Conservation (phyloP, 2,329 filamentous ascomycete species). For the Botrytis byssoidea region DNA sequence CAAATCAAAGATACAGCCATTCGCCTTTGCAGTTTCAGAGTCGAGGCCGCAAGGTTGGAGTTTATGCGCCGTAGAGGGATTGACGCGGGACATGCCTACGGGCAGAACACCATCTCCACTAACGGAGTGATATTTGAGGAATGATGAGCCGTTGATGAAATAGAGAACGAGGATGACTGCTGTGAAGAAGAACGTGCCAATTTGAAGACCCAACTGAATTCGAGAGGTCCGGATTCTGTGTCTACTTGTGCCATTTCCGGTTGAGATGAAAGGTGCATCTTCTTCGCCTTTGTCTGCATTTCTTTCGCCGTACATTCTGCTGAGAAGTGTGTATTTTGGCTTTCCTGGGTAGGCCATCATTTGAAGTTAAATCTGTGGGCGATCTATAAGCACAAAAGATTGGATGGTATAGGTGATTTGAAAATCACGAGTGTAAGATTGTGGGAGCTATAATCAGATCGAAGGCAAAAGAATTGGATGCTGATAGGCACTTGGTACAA, state of each 20-base stretch:
- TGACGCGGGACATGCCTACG: neutral
- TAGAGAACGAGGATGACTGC: neutral
- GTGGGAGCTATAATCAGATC: neutral
- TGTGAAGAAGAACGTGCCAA: neutral
- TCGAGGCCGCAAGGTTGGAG: neutral
- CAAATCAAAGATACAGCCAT: slow-evolving; percentile 2
- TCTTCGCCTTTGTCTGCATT: slow-evolving; percentile 4
- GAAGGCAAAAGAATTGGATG: neutral
- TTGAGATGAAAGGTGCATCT: neutral
- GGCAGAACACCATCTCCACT: neutral
- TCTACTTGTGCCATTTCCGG: neutral
- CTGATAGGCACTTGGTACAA: neutral
- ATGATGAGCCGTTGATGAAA: neutral
- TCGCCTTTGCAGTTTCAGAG: neutral
- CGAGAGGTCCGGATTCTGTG: neutral
- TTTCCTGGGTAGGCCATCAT: neutral
- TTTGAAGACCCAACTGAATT: neutral
- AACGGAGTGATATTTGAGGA: neutral
- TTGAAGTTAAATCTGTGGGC: neutral
- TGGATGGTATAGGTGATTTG: neutral
- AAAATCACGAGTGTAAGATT: neutral
- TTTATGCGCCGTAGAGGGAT: neutral
- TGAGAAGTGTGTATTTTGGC: neutral
- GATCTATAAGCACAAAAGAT: neutral
- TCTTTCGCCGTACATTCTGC: neutral